Percentiles rank a stretch among this genome's conserved stretches.
These are phyloP conservation scores for Athelia sp. DNA, from an alignment of 1,284 basidiomycete species.

Conservation along the genomic window DNA sequence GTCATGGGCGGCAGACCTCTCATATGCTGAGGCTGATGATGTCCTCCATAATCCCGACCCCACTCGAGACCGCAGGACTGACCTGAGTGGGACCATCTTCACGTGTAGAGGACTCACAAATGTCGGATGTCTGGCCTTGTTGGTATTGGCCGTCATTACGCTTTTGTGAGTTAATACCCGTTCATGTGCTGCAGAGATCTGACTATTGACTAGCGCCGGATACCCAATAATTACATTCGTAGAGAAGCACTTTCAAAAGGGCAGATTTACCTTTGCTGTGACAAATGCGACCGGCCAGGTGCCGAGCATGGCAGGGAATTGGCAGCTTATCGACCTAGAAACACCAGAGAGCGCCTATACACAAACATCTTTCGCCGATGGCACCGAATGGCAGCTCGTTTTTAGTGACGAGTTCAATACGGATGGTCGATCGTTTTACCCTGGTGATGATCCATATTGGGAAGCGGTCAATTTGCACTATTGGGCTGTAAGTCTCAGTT, in stretches of 20 bases:
- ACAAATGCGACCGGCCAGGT: slow-evolving; percentile 40
- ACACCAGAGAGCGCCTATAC: slow-evolving; percentile 42
- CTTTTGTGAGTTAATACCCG: slow-evolving; percentile 10
- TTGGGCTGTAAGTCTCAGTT: slow-evolving; percentile 39
- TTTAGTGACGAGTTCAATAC: slow-evolving; percentile 70
- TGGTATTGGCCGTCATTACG: slow-evolving; percentile 23
- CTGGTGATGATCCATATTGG: slow-evolving; percentile 58
- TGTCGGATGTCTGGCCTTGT: slow-evolving; percentile 35
- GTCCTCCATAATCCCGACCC: slow-evolving; percentile 25
- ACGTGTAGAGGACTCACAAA: slow-evolving; percentile 32
- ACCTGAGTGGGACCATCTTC: slow-evolving; percentile 26
- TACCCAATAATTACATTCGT: slow-evolving; percentile 43
- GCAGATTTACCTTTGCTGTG: slow-evolving; percentile 41
- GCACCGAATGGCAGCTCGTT: slow-evolving; percentile 41
- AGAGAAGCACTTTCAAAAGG: slow-evolving; percentile 13
- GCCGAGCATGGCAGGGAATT: slow-evolving; percentile 20
- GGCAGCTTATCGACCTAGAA: slow-evolving; percentile 44
- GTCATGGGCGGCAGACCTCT: slow-evolving; percentile 18
- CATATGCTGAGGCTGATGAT: slow-evolving; percentile 22
- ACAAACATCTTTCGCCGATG: slow-evolving; percentile 30
- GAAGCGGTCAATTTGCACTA: slow-evolving; percentile 71
- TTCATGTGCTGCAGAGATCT: not conserved
- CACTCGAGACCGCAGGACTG: slow-evolving; percentile 15
- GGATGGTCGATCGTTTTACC: slow-evolving; percentile 52
- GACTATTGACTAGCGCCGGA: slow-evolving; percentile 22